Evolutionary conservation across 1,139 yeast species (phyloP).

Genomic region (Yarrowia galli): DNA sequence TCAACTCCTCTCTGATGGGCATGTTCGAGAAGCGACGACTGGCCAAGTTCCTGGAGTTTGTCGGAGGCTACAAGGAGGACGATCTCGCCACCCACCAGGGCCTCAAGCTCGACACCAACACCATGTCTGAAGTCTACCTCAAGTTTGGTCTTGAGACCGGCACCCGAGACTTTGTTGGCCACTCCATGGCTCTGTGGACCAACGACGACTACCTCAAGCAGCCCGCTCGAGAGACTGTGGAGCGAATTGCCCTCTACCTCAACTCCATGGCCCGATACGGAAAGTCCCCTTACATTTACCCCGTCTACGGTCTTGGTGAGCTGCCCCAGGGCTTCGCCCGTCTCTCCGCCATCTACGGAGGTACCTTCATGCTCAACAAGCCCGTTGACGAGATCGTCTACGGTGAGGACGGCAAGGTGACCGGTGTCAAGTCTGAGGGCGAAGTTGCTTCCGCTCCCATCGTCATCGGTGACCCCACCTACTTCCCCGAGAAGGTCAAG

Average conservation of each 20-base stretch:
- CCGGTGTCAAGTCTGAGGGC: constrained; percentile 88
- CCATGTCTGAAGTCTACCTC: constrained; percentile 90
- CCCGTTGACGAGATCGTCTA: constrained; percentile 90
- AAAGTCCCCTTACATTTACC: constrained; percentile 94
- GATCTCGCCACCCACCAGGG: constrained; percentile 82
- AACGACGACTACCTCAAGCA: constrained; percentile 87
- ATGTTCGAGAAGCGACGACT: constrained; percentile 94
- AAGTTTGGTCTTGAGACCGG: constrained; percentile 93
- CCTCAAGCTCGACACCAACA: constrained; percentile 80
- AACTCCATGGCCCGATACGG: constrained; percentile 95
- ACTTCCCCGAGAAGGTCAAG: constrained; percentile 89
- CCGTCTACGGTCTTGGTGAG: constrained; percentile 96
- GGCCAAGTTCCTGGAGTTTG: constrained; percentile 89
- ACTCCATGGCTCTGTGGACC: constrained; percentile 97
- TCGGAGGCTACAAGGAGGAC: constrained; percentile 81
- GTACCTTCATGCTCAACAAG: constrained; percentile 97
- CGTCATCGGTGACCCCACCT: constrained; percentile 97
- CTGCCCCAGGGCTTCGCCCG: constrained; percentile 98
- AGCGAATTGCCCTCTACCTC: constrained; percentile 82
- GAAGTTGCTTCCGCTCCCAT: constrained; percentile 92
- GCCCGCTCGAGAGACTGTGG: constrained; percentile 92
- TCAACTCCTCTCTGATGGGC: constrained; percentile 92
- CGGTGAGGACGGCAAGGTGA: constrained; percentile 72
- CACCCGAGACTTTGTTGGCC: constrained; percentile 96
- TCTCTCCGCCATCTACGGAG: constrained; percentile 96